These are phyloP conservation scores for Suillus hirtellus DNA, from an alignment of 768 basidiomycete genomes.

Conservation along the genomic window DNA sequence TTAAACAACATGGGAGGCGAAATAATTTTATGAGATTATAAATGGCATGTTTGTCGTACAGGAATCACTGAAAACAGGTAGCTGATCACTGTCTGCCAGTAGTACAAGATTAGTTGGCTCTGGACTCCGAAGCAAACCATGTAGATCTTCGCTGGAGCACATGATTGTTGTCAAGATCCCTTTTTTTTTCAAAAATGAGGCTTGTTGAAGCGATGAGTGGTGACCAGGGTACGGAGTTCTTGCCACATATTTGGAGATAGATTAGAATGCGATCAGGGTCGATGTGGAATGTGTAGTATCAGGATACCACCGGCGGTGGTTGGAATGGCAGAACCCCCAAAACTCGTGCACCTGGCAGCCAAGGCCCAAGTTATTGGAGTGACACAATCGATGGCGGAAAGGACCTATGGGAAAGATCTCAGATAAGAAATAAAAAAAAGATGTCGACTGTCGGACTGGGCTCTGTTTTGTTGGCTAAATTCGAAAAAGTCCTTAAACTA, in stretches of 20 bases:
- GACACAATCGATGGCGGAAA: background rate
- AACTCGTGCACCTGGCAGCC: background rate
- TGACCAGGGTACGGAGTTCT: background rate
- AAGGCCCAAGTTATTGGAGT: background rate
- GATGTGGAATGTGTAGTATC: background rate
- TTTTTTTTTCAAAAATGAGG: constrained; percentile 1
- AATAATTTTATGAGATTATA: background rate
- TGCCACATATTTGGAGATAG: background rate
- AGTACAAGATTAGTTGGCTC: background rate
- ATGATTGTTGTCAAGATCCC: background rate
- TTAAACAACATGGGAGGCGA: background rate
- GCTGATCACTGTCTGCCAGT: background rate
- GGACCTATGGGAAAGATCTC: constrained; percentile 7
- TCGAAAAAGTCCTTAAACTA: constrained; percentile 5
- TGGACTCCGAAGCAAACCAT: background rate
- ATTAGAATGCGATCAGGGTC: background rate
- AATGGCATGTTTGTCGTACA: background rate
- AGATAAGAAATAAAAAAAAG: constrained; percentile 7
- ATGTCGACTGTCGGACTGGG: background rate
- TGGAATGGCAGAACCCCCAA: background rate
- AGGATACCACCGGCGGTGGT: background rate
- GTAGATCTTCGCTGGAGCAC: background rate
- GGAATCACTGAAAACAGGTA: background rate
- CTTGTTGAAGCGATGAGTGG: background rate
- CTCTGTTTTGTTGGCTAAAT: constrained; percentile 8